These are phyloP conservation scores for Obelidium mucronatum DNA, from an alignment of 192 early-diverging fungal genomes.

Conservation along the genomic window DNA sequence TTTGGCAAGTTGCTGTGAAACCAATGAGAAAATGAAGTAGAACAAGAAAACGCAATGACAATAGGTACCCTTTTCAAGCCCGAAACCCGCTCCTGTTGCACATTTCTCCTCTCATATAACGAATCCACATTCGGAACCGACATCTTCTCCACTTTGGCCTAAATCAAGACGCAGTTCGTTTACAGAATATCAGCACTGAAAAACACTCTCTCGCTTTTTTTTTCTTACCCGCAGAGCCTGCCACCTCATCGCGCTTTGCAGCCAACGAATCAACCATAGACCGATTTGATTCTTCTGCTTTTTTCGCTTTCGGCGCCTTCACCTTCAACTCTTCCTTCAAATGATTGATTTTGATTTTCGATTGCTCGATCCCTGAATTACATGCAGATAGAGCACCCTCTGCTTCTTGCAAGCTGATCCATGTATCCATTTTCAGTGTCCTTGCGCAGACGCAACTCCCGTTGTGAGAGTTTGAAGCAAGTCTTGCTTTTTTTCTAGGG, in stretches of 20 bases:
- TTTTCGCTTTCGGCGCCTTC: conserved; percentile 68
- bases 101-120: not conserved
- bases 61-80: conserved; percentile 8
- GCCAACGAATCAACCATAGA: conserved; percentile 55
- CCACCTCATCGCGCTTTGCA: conserved; percentile 42
- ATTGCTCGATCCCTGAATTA: conserved; percentile 67
- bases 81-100: not conserved
- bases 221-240: conserved; percentile 28
- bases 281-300: conserved; percentile 75
- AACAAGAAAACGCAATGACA: not conserved
- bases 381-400: conserved; percentile 31
- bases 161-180: no score
- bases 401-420: conserved; percentile 76
- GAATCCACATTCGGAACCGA: not conserved
- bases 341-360: conserved; percentile 79
- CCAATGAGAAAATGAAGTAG: not conserved
- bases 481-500: conserved; percentile 67
- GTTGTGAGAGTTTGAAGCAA: conserved; percentile 93
- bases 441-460: conserved; percentile 88
- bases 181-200: not conserved
- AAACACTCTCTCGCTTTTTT: no score
- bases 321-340: conserved; percentile 76
- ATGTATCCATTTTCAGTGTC: conserved; percentile 93
- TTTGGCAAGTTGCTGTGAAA: conserved; percentile 32
- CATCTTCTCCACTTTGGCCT: conserved; percentile 17